Base-by-base conservation (phyloP, 75 land plant genomes). In the Chamaecyparis obtusa region DNA sequence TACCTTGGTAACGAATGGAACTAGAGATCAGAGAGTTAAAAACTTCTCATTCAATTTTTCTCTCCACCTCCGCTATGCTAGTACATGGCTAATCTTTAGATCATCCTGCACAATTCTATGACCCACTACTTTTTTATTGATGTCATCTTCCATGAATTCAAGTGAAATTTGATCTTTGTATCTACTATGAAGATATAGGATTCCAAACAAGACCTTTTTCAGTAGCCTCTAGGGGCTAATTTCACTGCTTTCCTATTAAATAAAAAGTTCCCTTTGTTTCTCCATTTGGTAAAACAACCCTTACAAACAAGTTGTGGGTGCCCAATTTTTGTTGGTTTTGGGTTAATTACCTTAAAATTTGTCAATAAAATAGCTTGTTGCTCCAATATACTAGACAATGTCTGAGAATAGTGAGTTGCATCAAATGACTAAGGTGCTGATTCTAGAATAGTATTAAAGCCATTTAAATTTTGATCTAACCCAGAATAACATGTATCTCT, bases 161-260 rank as follows among this genome's bases (percentile, higher is more conserved):
- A 37, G 83, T 41, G 87, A 72, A n/a, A 77, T 27, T 36, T 84
- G 24, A 41, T 78, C 69, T 87, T 71, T 67, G 72, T 49, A 17
- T 36, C 43, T 84, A 27, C 86, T 72, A 86, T 87, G 84, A 91
- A 92, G 89, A 57, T 84, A 67, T 14, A 91, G 84, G 15, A 92
- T 89, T 16, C 64, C 86, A 86, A 91, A 84, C 90, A 97, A 85
- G 10, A 94, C 88, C 86, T 91, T 90, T 75, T 96, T 96, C 79
- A 96, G 72, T 51, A 94, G 77, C 33, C 43, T 88, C 85, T 96
- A 97, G 1, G 88, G 89, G 3, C 88, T 21, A 8, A 27, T 35
- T n/a, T n/a, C 48, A 44, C 43, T 74, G 74, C 60, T 51, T 84
- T 48, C 78, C 17, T 71, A 43, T 43, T 49, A 79, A 43, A 41